Conservation (phyloP, 352 stramenopile genomes). For the Blastocystis sp. region DNA sequence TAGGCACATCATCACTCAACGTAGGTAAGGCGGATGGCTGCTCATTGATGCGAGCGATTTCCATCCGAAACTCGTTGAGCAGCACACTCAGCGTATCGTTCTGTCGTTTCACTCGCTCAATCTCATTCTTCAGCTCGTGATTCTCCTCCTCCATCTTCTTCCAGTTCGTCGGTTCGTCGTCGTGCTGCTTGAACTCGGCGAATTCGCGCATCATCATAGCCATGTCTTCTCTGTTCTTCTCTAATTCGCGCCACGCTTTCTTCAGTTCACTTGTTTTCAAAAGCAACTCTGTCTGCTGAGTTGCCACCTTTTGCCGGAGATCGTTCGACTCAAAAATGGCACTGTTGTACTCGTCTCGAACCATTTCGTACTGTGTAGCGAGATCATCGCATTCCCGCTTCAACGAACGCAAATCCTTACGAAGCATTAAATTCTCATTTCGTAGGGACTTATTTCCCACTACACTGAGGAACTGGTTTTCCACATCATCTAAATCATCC, state of each 20-base stretch:
- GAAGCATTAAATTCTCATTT: constrained; percentile 8
- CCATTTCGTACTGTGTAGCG: constrained; percentile 44
- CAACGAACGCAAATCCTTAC: constrained; percentile 40
- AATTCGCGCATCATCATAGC: constrained; percentile 55
- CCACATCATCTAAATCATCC: constrained; percentile 49
- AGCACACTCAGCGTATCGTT: constrained; percentile 43
- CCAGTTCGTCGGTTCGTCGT: neutral
- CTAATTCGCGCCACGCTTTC: neutral
- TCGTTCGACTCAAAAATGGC: constrained; percentile 45
- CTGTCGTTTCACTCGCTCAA: neutral
- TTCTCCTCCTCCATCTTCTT: constrained; percentile 52
- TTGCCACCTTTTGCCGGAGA: constrained; percentile 9
- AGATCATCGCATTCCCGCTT: constrained; percentile 20
- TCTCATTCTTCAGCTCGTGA: constrained; percentile 18
- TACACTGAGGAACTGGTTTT: constrained; percentile 15
- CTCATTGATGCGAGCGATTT: constrained; percentile 47
- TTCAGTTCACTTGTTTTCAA: constrained; percentile 52
- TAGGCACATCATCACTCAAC: neutral
- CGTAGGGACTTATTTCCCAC: constrained; percentile 41
- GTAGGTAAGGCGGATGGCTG: neutral
- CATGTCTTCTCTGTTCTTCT: constrained; percentile 49
- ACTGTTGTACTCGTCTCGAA: constrained; percentile 53
- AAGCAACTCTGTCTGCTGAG: neutral
- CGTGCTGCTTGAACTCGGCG: constrained; percentile 6
- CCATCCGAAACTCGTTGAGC: constrained; percentile 41